Percentiles rank a stretch among this genome's conserved stretches.
phyloP scores from a whole-genome alignment of 495 filamentous ascomycete species.

The Aspergillus bertholletiae region DNA sequence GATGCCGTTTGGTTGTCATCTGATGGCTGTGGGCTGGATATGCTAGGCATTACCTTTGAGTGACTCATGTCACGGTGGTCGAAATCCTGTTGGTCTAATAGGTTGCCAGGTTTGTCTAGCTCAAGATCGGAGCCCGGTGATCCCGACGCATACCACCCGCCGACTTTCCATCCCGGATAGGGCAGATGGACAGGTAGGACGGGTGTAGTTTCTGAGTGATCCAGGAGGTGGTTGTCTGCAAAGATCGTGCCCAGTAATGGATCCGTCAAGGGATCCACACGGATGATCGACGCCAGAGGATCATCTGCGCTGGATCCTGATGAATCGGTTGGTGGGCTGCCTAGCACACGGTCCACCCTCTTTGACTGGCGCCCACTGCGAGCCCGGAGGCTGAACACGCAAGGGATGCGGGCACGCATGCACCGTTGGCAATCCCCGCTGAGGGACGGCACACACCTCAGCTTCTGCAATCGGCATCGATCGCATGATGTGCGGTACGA shows the following conservation, averaged over 20 bases:
- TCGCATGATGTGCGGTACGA: constrained; percentile 1
- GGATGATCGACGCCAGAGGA: neutral
- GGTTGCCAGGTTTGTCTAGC: no score
- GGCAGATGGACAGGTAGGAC: no score
- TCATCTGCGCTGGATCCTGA: neutral
- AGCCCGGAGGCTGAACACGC: neutral
- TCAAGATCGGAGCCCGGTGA: no score
- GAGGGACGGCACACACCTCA: neutral
- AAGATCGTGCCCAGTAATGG: neutral
- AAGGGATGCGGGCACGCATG: neutral
- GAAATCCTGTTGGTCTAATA: no score
- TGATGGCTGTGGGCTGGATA: no score
- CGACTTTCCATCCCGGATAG: no score
- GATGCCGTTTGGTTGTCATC: neutral
- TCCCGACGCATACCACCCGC: no score
- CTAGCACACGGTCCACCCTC: neutral
- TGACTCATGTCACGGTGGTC: no score
- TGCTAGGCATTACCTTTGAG: no score
- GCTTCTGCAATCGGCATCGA: neutral
- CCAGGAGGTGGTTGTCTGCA: neutral
- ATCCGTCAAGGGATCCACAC: neutral
- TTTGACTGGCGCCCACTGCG: neutral
- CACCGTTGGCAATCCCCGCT: neutral
- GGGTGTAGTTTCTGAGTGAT: no score
- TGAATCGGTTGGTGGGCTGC: neutral